Evolutionary conservation across 345 rosid species (phyloP).

Genomic region (Linum trigynum): DNA sequence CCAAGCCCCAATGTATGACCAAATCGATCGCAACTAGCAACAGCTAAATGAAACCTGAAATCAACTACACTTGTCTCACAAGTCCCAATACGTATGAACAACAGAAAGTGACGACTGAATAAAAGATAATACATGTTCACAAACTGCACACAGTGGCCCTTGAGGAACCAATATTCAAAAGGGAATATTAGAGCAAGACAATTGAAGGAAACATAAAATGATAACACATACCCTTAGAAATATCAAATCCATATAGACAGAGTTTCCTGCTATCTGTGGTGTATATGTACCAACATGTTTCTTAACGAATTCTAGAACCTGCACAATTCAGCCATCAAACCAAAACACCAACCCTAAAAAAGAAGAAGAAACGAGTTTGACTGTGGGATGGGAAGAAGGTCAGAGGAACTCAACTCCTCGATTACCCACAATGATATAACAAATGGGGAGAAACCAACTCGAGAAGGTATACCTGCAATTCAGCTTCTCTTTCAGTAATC

Average conservation of each 20-base stretch:
- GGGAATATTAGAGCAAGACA: not conserved
- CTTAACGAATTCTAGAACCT: constrained; percentile 71
- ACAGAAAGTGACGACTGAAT: not conserved
- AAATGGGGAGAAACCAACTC: too few relatives aligned
- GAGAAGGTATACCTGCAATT: constrained; percentile 45
- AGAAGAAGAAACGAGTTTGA: not conserved
- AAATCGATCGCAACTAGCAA: not conserved
- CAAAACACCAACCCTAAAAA: not conserved
- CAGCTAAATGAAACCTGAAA: not conserved
- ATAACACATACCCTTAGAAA: constrained; percentile 57
- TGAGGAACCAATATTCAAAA: constrained; percentile 3
- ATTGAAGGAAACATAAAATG: not conserved
- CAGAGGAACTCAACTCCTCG: not conserved
- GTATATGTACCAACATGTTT: constrained; percentile 49
- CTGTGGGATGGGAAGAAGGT: too few relatives aligned
- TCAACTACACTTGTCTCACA: not conserved
- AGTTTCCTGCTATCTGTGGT: constrained; percentile 79
- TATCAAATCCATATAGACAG: constrained; percentile 58
- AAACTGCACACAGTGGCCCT: not conserved
- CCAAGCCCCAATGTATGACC: not conserved
- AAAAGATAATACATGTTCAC: too few relatives aligned
- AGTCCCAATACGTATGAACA: not conserved
- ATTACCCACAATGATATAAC: not conserved
- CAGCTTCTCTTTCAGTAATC: constrained; percentile 71
- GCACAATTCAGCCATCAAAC: constrained; percentile 22